Conservation (phyloP, 345 rosid species). For the Corchorus capsularis region DNA sequence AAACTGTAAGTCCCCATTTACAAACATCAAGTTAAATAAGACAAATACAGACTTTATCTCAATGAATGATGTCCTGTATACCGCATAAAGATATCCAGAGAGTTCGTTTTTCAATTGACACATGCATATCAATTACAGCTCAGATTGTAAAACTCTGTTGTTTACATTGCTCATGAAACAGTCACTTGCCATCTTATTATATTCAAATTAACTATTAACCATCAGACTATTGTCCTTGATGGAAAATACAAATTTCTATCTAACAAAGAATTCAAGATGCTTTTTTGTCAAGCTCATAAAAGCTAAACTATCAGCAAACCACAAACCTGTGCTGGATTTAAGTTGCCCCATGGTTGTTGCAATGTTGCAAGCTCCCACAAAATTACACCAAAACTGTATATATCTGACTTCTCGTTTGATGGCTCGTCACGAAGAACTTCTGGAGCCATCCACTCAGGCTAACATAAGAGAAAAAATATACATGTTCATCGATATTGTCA, state of each 20-base stretch:
- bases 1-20: not conserved
- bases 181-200: constrained; percentile 2
- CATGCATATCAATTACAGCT: not conserved
- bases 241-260: not conserved
- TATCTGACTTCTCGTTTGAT: constrained; percentile 93
- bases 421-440: constrained; percentile 97
- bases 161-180: not conserved
- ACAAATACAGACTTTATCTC: not conserved
- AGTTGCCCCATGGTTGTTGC: constrained; percentile 94
- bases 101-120: constrained; percentile 12
- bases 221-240: not conserved
- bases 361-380: constrained; percentile 97
- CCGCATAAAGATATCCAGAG: not conserved
- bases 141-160: not conserved
- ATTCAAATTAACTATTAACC: not conserved
- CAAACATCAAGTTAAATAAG: not conserved
- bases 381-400: constrained; percentile 96
- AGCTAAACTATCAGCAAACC: not conserved
- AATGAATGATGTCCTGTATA: not conserved
- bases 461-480: constrained; percentile 22
- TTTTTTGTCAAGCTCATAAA: not conserved
- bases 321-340: constrained; percentile 97
- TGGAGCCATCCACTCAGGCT: constrained; percentile 99
- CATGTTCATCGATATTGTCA: constrained; percentile 8
- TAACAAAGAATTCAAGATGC: constrained; percentile 4